phyloP scores from a whole-genome alignment of 306 rosid species.

The Castanospermum australe region DNA sequence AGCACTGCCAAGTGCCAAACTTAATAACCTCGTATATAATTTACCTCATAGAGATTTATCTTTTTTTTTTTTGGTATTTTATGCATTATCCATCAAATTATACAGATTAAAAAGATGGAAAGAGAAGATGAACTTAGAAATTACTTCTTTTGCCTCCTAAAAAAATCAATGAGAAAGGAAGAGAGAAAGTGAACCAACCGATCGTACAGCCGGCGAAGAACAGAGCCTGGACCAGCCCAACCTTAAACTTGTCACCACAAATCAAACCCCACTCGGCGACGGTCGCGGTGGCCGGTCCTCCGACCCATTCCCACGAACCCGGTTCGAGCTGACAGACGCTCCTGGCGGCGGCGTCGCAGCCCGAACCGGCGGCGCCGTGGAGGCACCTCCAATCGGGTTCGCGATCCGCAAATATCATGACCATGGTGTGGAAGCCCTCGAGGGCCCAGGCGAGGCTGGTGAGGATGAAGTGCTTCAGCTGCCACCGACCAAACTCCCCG shows the following conservation, averaged over 20 bases:
- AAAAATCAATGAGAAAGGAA: neutral
- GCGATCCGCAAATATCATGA: constrained; percentile 69
- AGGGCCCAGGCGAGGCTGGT: constrained; percentile 73
- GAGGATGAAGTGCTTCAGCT: constrained; percentile 55
- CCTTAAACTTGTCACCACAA: constrained; percentile 61
- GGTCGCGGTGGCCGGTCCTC: constrained; percentile 38
- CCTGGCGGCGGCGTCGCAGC: constrained; percentile 11
- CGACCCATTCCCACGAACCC: constrained; percentile 65
- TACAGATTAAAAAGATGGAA: too few species aligned
- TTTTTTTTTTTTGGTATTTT: too few species aligned
- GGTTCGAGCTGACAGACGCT: constrained; percentile 44
- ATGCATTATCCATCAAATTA: too few species aligned
- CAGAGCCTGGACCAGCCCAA: constrained; percentile 66
- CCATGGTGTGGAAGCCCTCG: constrained; percentile 76
- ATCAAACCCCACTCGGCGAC: constrained; percentile 60
- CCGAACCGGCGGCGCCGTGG: neutral
- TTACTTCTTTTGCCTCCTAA: constrained; percentile 34
- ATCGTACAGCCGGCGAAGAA: constrained; percentile 77
- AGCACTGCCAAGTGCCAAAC: too few species aligned
- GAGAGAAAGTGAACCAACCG: constrained; percentile 38
- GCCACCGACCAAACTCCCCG: constrained; percentile 72
- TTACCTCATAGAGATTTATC: too few species aligned
- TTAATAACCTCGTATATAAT: too few species aligned
- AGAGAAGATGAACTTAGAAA: too few species aligned
- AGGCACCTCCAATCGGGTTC: constrained; percentile 52